These are phyloP conservation scores for Myxozyma mucilagina DNA, from an alignment of 805 yeast genomes.

Conservation along the genomic window DNA sequence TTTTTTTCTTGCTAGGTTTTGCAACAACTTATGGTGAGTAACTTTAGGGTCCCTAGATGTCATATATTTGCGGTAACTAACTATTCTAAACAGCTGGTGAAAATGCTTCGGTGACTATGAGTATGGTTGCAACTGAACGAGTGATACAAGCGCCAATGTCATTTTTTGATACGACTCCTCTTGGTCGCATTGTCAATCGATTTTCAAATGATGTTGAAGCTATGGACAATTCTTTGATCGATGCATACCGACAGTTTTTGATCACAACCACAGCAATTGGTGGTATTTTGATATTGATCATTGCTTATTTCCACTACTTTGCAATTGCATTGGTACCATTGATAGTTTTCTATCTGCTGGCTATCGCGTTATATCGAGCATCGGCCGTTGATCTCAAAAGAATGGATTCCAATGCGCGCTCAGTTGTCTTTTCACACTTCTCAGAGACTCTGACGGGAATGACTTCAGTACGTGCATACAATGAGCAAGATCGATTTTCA, in stretches of 20 bases:
- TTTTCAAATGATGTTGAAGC: conserved; percentile 87
- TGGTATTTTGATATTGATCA: conserved; percentile 66
- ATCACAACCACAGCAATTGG: conserved; percentile 54
- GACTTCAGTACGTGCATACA: conserved; percentile 63
- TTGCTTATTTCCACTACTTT: conserved; percentile 74
- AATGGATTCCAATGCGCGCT: conserved; percentile 70
- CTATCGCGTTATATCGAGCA: conserved; percentile 63
- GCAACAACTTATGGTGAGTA: conserved; percentile 33
- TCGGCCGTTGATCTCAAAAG: conserved; percentile 75
- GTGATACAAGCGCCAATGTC: conserved; percentile 79
- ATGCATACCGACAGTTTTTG: conserved; percentile 62
- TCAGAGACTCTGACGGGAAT: conserved; percentile 69
- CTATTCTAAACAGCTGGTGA: conserved; percentile 45
- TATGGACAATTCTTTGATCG: conserved; percentile 75
- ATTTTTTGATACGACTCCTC: conserved; percentile 81
- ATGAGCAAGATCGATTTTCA: conserved; percentile 50
- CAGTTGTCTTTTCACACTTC: conserved; percentile 67
- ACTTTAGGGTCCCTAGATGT: conserved; percentile 35
- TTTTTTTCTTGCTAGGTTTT: conserved; percentile 49
- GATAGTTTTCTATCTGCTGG: conserved; percentile 50
- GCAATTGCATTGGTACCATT: conserved; percentile 61
- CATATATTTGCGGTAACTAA: conserved; percentile 44
- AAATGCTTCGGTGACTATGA: conserved; percentile 58
- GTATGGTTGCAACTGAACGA: conserved; percentile 58
- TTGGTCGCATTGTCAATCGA: conserved; percentile 81